These are phyloP conservation scores for Penicillium glabrum DNA, from an alignment of 2,329 filamentous ascomycete genomes.

Conservation along the genomic window DNA sequence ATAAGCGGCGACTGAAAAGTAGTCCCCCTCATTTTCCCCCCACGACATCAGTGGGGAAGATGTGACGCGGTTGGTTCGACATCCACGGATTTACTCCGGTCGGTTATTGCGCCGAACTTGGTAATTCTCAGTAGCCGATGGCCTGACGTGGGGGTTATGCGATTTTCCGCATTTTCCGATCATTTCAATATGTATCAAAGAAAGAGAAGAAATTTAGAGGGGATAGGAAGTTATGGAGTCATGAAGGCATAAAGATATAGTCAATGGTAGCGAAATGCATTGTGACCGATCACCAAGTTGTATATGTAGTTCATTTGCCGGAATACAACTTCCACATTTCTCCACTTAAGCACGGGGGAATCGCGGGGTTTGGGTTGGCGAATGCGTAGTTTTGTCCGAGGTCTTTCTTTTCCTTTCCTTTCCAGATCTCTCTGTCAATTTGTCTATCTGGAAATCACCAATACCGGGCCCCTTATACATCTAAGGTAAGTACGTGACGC, in stretches of 20 bases:
- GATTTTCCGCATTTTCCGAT: neutral
- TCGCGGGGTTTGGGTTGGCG: neutral
- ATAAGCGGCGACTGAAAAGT: conserved; percentile 7
- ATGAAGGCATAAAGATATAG: neutral
- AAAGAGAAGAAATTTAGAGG: neutral
- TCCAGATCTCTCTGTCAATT: neutral
- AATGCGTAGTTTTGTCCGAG: neutral
- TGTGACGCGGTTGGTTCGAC: conserved; percentile 1
- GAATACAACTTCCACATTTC: neutral
- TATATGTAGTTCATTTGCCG: neutral
- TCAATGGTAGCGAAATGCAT: neutral
- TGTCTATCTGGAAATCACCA: neutral
- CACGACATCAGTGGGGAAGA: conserved; percentile 12
- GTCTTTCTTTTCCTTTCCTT: neutral
- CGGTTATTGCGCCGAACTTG: conserved; percentile 13
- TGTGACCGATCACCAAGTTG: neutral
- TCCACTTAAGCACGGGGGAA: neutral
- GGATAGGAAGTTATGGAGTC: neutral
- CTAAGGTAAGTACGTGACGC: conserved; percentile 1
- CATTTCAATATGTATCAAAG: neutral
- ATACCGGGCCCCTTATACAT: neutral
- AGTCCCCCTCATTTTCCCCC: conserved; percentile 12
- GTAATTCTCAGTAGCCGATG: conserved; percentile 16
- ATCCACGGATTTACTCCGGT: conserved; percentile 25
- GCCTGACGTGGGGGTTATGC: conserved; percentile 6